A percentile compares a stretch with the other conserved stretches of the same genome.
Evolutionary conservation across 495 filamentous ascomycete genomes (phyloP).

Genomic region (Cryomyces minteri): DNA sequence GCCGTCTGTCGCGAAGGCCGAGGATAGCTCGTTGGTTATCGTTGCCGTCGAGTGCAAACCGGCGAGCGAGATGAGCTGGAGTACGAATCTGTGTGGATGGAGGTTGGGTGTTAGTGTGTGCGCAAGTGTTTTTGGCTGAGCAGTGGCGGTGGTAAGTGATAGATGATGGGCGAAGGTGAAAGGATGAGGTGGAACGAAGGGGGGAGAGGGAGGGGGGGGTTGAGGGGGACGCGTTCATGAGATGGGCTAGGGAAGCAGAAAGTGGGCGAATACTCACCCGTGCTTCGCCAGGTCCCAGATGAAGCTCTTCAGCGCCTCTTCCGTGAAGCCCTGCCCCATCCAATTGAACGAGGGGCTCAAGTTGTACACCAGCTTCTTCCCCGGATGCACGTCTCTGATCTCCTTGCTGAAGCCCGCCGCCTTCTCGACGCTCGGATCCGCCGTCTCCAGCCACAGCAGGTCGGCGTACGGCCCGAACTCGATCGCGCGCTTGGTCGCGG

Average conservation of each 20-base stretch:
- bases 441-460: slow-evolving; percentile 94
- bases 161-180: too few relatives aligned
- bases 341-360: slow-evolving; percentile 94
- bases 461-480: slow-evolving; percentile 87
- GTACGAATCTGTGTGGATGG: slow-evolving; percentile 40
- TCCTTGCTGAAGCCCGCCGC: slow-evolving; percentile 54
- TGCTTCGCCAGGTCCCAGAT: slow-evolving; percentile 91
- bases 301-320: slow-evolving; percentile 62
- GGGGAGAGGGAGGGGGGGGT: too few relatives aligned
- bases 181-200: too few relatives aligned
- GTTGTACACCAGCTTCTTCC: slow-evolving; percentile 92
- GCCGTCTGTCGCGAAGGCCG: slow-evolving; percentile 68
- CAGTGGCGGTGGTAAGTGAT: too few relatives aligned
- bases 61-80: slow-evolving; percentile 84
- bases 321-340: slow-evolving; percentile 83
- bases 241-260: background rate
- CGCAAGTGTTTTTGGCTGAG: too few relatives aligned
- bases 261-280: slow-evolving; percentile 29
- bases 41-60: slow-evolving; percentile 81
- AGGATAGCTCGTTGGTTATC: slow-evolving; percentile 68
- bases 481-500: slow-evolving; percentile 82
- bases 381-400: slow-evolving; percentile 43
- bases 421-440: slow-evolving; percentile 63
- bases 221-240: too few relatives aligned
- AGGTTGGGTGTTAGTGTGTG: too few relatives aligned